Conservation (phyloP, 495 filamentous ascomycete species). For the Alectoria sarmentosa region DNA sequence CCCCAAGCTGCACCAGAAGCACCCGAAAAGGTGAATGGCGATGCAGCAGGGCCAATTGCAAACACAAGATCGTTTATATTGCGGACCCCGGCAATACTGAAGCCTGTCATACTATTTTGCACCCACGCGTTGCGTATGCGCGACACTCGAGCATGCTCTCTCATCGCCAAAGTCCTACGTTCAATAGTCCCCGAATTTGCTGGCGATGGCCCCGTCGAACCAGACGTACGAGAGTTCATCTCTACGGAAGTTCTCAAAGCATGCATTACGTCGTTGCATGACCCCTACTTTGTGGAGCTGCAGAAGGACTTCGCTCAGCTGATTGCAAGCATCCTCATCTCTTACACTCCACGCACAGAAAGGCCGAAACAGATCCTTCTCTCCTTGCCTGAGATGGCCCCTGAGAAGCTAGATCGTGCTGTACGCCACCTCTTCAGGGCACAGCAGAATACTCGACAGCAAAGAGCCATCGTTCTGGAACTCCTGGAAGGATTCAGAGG, state of each 20-base stretch:
- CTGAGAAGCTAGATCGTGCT: constrained; percentile 53
- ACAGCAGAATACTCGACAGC: constrained; percentile 55
- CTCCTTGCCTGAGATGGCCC: constrained; percentile 52
- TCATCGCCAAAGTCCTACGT: constrained; percentile 76
- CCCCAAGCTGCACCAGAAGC: constrained; percentile 14
- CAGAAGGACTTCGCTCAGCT: constrained; percentile 87
- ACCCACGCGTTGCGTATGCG: constrained; percentile 85
- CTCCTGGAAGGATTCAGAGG: constrained; percentile 79
- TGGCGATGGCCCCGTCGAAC: constrained; percentile 44
- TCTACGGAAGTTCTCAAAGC: constrained; percentile 74
- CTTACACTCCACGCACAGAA: constrained; percentile 57
- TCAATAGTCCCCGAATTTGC: constrained; percentile 77
- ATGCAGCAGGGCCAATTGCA: background rate
- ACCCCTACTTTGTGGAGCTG: constrained; percentile 92
- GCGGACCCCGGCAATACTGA: constrained; percentile 67
- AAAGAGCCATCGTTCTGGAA: constrained; percentile 78
- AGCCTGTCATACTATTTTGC: constrained; percentile 84
- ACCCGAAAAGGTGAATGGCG: constrained; percentile 8
- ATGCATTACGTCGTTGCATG: constrained; percentile 81
- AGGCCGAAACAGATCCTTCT: constrained; percentile 48
- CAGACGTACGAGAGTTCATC: constrained; percentile 85
- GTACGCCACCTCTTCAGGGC: constrained; percentile 47
- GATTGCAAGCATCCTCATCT: constrained; percentile 75
- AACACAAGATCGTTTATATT: constrained; percentile 52
- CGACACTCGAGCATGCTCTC: constrained; percentile 79